A percentile compares a stretch with the other conserved stretches of the same genome.
Evolutionary conservation across 257 asterid species (phyloP).

Genomic region (Nicotiana knightiana): DNA sequence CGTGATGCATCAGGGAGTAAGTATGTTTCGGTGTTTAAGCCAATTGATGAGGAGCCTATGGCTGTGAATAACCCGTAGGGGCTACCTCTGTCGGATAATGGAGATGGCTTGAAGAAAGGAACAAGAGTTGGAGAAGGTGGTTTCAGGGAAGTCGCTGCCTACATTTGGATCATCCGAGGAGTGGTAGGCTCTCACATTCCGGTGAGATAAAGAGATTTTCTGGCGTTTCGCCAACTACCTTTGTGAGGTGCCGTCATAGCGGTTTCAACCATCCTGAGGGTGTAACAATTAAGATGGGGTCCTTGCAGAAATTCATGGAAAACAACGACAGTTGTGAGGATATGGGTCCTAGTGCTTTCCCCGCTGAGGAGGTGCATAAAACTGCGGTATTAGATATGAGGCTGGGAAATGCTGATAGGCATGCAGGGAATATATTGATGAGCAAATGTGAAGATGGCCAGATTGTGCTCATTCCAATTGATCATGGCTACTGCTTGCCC

Average conservation of each 20-base stretch:
- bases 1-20: slow-evolving; percentile 15
- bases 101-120: slow-evolving; percentile 23
- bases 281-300: slow-evolving; percentile 16
- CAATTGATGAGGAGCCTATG: slow-evolving; percentile 24
- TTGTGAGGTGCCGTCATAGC: slow-evolving; percentile 18
- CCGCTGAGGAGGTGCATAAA: slow-evolving; percentile 28
- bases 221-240: slow-evolving; percentile 21
- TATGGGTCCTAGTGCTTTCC: slow-evolving; percentile 21
- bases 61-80: slow-evolving; percentile 17
- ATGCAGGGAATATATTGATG: slow-evolving; percentile 34
- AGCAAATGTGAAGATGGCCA: slow-evolving; percentile 31
- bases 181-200: slow-evolving; percentile 9
- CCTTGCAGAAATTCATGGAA: slow-evolving; percentile 23
- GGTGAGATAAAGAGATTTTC: slow-evolving; percentile 19
- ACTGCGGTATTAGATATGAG: slow-evolving; percentile 33
- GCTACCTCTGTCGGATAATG: slow-evolving; percentile 17
- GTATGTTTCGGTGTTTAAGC: slow-evolving; percentile 21
- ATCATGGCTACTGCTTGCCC: slow-evolving; percentile 36
- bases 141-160: slow-evolving; percentile 21
- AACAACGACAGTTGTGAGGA: slow-evolving; percentile 27
- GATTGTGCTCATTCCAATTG: slow-evolving; percentile 26
- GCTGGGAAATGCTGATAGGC: slow-evolving; percentile 49
- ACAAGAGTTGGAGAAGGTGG: slow-evolving; percentile 24
- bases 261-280: slow-evolving; percentile 20
- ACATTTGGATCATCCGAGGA: slow-evolving; percentile 24